A percentile compares a stretch with the other conserved stretches of the same genome.
Evolutionary conservation across 176 grass and related monocot species (phyloP).

Genomic region (Urochloa ruziziensis): DNA sequence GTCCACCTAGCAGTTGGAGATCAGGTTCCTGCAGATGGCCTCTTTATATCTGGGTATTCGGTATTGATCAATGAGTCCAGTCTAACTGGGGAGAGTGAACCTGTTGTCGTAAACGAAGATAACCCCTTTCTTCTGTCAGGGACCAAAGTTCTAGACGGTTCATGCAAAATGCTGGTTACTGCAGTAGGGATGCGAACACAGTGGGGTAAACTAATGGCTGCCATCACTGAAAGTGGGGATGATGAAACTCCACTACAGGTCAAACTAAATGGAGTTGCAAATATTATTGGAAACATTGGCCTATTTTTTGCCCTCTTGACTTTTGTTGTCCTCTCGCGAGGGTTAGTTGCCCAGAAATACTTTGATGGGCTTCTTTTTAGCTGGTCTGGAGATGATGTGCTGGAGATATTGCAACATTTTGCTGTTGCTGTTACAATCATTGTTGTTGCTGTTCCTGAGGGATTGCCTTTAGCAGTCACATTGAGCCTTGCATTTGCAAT

Average conservation of each 20-base stretch:
- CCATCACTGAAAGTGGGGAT: conserved; percentile 55
- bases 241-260: conserved; percentile 69
- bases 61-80: conserved; percentile 64
- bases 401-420: conserved; percentile 60
- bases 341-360: conserved; percentile 46
- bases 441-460: conserved; percentile 80
- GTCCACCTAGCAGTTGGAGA: conserved; percentile 62
- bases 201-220: conserved; percentile 67
- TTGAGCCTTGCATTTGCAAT: conserved; percentile 77
- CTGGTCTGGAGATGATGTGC: conserved; percentile 60
- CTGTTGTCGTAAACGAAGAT: conserved; percentile 48
- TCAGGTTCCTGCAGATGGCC: conserved; percentile 69
- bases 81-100: conserved; percentile 73
- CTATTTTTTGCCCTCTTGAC: conserved; percentile 64
- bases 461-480: conserved; percentile 75
- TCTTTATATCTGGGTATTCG: conserved; percentile 64
- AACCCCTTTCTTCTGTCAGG: conserved; percentile 67
- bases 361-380: conserved; percentile 43
- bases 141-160: conserved; percentile 63
- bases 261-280: conserved; percentile 66
- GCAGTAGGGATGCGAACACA: conserved; percentile 66
- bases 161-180: conserved; percentile 62
- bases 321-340: conserved; percentile 54
- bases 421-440: conserved; percentile 67
- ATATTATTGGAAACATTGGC: conserved; percentile 64